Evolutionary conservation across 2,329 filamentous ascomycete species (phyloP).

Genomic region (Endoconidiophora laricicola): DNA sequence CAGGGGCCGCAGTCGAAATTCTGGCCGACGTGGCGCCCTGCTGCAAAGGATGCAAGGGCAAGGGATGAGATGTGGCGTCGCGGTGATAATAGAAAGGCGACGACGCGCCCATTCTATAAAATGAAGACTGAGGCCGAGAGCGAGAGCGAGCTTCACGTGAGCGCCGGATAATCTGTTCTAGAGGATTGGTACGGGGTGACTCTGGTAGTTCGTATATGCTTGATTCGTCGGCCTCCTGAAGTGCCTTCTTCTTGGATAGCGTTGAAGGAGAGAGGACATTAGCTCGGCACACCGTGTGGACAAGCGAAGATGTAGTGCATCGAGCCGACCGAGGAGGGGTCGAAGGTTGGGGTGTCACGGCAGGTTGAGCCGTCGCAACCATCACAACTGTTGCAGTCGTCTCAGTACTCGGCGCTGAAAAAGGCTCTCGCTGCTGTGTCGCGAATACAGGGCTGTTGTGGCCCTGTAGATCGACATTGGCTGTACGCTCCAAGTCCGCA

Average conservation of each 20-base stretch:
- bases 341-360: neutral
- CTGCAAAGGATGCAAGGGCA: neutral
- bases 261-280: conserved; percentile 1
- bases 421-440: neutral
- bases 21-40: conserved; percentile 4
- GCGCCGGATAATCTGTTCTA: conserved; percentile 1
- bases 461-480: too few species aligned
- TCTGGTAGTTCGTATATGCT: conserved; percentile 10
- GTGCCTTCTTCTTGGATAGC: neutral
- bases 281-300: neutral
- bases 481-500: too few species aligned
- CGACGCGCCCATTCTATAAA: neutral
- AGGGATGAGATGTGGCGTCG: conserved; percentile 1
- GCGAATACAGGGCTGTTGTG: too few species aligned
- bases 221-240: neutral
- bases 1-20: conserved; percentile 3
- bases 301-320: neutral
- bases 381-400: neutral
- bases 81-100: neutral
- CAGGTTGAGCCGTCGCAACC: neutral
- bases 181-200: conserved; percentile 7
- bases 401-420: neutral
- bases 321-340: conserved; percentile 3
- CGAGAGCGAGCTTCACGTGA: neutral
- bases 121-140: neutral